These are phyloP conservation scores for Nematodospora anomalae DNA, from an alignment of 1,139 yeast species.

Conservation along the genomic window DNA sequence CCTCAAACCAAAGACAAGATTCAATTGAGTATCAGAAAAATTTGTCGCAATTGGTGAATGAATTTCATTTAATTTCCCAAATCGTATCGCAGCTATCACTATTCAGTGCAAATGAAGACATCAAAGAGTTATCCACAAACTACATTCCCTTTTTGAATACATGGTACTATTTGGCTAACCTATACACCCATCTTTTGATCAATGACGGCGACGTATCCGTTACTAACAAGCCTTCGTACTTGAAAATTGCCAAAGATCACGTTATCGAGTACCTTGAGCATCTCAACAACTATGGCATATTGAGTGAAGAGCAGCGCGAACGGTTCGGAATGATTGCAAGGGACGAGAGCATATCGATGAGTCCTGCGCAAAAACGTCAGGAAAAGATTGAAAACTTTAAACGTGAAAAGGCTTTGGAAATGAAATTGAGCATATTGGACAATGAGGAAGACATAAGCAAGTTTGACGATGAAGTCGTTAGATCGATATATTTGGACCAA, in stretches of 20 bases:
- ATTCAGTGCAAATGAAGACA: slow-evolving; percentile 60
- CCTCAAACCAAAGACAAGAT: slow-evolving; percentile 26
- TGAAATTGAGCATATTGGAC: slow-evolving; percentile 41
- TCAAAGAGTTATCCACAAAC: slow-evolving; percentile 56
- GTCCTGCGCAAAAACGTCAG: slow-evolving; percentile 59
- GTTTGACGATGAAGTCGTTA: slow-evolving; percentile 61
- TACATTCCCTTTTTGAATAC: slow-evolving; percentile 56
- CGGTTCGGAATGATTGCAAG: slow-evolving; percentile 42
- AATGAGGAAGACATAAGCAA: slow-evolving; percentile 26
- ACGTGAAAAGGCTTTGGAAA: slow-evolving; percentile 55
- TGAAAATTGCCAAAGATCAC: slow-evolving; percentile 41
- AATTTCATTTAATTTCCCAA: slow-evolving; percentile 27
- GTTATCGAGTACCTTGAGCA: slow-evolving; percentile 45
- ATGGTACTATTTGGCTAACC: slow-evolving; percentile 51
- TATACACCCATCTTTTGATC: slow-evolving; percentile 18
- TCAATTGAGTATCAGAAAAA: slow-evolving; percentile 25
- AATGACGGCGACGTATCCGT: slow-evolving; percentile 14
- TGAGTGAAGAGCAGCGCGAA: slow-evolving; percentile 38
- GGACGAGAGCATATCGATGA: slow-evolving; percentile 29
- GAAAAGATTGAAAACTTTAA: slow-evolving; percentile 72
- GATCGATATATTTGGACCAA: slow-evolving; percentile 56
- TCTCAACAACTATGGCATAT: slow-evolving; percentile 39
- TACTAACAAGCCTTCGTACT: slow-evolving; percentile 36
- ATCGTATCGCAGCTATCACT: slow-evolving; percentile 37
- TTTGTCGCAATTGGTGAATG: slow-evolving; percentile 23